Conservation (phyloP, 441 rosid species). For the Adansonia gregorii region DNA sequence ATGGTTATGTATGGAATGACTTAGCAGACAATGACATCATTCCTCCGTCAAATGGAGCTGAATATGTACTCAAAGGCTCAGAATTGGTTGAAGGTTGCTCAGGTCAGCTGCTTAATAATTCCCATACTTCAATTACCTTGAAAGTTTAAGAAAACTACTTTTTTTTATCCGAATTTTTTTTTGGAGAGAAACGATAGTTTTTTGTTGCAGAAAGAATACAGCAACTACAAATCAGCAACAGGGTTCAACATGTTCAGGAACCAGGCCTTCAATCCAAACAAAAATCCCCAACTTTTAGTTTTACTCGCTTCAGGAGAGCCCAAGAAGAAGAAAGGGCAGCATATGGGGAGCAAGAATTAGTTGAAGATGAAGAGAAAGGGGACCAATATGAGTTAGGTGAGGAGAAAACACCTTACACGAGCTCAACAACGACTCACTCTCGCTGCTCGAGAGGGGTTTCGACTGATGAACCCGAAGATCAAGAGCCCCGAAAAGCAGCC, state of each 20-base stretch:
- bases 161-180: too few species aligned
- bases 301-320: conserved; percentile 28
- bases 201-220: conserved; percentile 45
- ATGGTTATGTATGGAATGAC: conserved; percentile 93
- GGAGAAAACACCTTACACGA: conserved; percentile 71
- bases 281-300: conserved; percentile 22
- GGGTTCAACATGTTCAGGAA: conserved; percentile 38
- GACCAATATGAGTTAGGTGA: conserved; percentile 49
- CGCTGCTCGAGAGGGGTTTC: conserved; percentile 79
- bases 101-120: conserved; percentile 39
- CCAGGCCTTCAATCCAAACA: conserved; percentile 49
- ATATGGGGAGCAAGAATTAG: conserved; percentile 39
- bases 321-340: conserved; percentile 28
- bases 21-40: conserved; percentile 73
- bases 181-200: too few species aligned
- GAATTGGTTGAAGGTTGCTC: conserved; percentile 56
- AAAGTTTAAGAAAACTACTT: not conserved
- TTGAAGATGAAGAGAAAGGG: conserved; percentile 37
- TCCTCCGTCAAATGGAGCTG: conserved; percentile 72
- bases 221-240: conserved; percentile 35
- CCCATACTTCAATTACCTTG: not conserved
- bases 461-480: conserved; percentile 58
- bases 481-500: conserved; percentile 25
- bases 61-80: conserved; percentile 88
- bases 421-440: conserved; percentile 82